Base-by-base conservation (phyloP, 169 alveolate species). In the Plasmodium vinckei region DNA sequence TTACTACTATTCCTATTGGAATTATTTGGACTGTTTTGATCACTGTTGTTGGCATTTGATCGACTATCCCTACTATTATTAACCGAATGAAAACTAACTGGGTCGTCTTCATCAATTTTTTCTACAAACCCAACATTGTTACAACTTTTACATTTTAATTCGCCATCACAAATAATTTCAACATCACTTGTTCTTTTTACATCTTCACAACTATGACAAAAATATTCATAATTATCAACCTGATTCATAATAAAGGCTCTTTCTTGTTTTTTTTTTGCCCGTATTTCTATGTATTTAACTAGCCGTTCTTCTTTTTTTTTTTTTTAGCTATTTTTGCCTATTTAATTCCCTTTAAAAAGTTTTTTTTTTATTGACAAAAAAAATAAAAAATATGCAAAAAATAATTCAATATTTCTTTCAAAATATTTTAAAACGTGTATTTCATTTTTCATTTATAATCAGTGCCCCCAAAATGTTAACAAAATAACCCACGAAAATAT, bases 151-250 rank as follows among this genome's bases (percentile, higher is more conserved):
- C 88, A 73, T 61, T 73, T 73, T 44, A 73, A 61, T 53, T 73
- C 88, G 7, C 88, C 88, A 15, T 54, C 69, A 33, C 25, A 73
- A 44, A 73, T 61, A 73, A 73, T 73, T 61, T 73, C 88, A 33
- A 73, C 46, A 61, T 73, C 88, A 49, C 88, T 73, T 27, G 88
- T 73, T 59, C 88, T 47, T 73, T 73, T 73, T 63, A 73, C 88
- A 73, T 73, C 71, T 61, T 73, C 88, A 73, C 88, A 73, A 73
- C 88, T 73, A 61, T 73, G 88, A 73, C 88, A 73, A 59, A 73
- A 73, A 42, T 73, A 73, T 19, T 73, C 88, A 73, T 73, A 73
- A 73, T 73, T 75, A 39, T 73, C 88, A 42, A 61, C 88, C 39
- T 73, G 88, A 73, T 61, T 73, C 88, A 73, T 73, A 63, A 60